Base-by-base conservation (phyloP, 2,329 filamentous ascomycete species). In the Aspergillus quadrilineatus region DNA sequence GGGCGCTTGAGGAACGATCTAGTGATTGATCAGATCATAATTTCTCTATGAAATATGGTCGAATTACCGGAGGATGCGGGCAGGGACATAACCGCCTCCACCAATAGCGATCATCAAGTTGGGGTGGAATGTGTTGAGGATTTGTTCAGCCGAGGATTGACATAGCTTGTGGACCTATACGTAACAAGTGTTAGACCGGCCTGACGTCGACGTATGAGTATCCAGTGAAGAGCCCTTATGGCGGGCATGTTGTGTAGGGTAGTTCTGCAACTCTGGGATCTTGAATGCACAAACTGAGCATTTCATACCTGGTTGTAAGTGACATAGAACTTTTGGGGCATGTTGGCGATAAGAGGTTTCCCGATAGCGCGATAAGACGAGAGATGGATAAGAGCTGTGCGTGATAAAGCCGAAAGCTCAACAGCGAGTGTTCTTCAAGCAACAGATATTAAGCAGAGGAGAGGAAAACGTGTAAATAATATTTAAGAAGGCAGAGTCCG, bases 81-180 rank as follows among this genome's bases (percentile, higher is more conserved):
- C 94, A 60, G 94, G 94, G 41, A 99, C 92, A 77, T 97, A 99
- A 69, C 94, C 94, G 68, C 94, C 94, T 63, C 94, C 94, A 68
- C 94, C 94, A 74, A 97, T 97, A 73, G 94, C 94, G 75, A 99
- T 96, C 84, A 99, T 96, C 67, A 99, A 89, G 75, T 96, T 90
- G 39, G 94, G 94, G 73, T 91, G 84, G 82, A 96, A 92, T 14
- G 90, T 85, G 72, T 87, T 80, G 67, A 99, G 86, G 74, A 97
- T 95, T 67, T 82, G 80, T 62, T 85, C 82, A 39, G 92, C 94
- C 15, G 91, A 86, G 72, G 88, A 82, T 79, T 97, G 89, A 82
- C 94, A 99, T 73, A 97, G 85, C 79, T 96, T 96, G 85, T 99
- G 94, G 71, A 99, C 89, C 92, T 97, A 69, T 63, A 28, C 5